Evolutionary conservation across 73 alveolate genomes (phyloP).

Genomic region (Tetrahymena elliotti): DNA sequence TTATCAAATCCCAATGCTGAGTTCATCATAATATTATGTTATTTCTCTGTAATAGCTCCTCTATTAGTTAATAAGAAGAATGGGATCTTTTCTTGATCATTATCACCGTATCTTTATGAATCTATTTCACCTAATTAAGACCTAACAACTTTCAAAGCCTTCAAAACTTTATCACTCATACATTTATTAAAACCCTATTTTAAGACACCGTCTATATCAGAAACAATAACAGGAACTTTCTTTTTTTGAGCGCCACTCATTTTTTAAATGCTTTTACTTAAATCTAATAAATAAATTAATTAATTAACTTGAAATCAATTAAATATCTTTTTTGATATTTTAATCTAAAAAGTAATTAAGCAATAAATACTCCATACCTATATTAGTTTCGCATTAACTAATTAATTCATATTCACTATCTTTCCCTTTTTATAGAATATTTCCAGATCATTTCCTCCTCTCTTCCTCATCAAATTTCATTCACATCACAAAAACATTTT

Average conservation of each 20-base stretch:
- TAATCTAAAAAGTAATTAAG: neutral
- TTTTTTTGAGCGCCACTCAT: neutral
- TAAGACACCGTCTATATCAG: slow-evolving; percentile 72
- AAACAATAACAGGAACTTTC: slow-evolving; percentile 59
- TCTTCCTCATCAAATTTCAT: too few species aligned
- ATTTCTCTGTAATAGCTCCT: slow-evolving; percentile 56
- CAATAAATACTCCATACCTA: too few species aligned
- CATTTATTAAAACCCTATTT: slow-evolving; percentile 31
- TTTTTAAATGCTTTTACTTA: neutral
- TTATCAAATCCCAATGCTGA: slow-evolving; percentile 4
- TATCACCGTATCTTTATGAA: neutral
- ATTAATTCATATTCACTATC: too few species aligned
- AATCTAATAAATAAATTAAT: too few species aligned
- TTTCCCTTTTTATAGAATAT: too few species aligned
- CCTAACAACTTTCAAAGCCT: neutral
- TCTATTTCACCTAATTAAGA: neutral
- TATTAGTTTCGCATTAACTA: too few species aligned
- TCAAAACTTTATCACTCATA: neutral
- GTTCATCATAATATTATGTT: slow-evolving; percentile 44
- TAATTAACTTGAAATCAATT: neutral
- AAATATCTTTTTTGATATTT: too few species aligned
- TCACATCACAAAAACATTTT: too few species aligned
- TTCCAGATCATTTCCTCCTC: too few species aligned
- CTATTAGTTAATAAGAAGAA: slow-evolving; percentile 61
- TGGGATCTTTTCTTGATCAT: slow-evolving; percentile 38